These are phyloP conservation scores for Termitomyces eurrhizus DNA, from an alignment of 768 basidiomycete species.

Conservation along the genomic window DNA sequence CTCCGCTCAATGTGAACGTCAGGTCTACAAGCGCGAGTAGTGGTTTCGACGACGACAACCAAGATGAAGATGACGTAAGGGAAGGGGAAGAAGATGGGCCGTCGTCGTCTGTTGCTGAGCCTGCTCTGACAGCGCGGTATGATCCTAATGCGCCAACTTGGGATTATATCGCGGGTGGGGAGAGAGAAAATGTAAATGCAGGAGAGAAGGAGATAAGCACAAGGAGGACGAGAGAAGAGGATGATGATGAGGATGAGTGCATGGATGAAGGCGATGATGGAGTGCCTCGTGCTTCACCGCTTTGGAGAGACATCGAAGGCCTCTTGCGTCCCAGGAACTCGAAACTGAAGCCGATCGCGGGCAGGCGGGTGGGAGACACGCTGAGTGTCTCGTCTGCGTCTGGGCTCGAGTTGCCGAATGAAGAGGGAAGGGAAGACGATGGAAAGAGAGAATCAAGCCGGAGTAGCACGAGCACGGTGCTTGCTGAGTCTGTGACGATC, in stretches of 20 bases:
- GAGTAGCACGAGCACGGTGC: conserved; percentile 45
- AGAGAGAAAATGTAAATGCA: neutral
- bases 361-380: neutral
- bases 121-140: conserved; percentile 16
- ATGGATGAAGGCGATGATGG: neutral
- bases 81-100: conserved; percentile 12
- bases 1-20: conserved; percentile 22
- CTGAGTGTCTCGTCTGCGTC: neutral
- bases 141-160: conserved; percentile 13
- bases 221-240: neutral
- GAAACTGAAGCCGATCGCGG: neutral
- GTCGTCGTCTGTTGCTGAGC: conserved; percentile 19
- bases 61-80: conserved; percentile 10
- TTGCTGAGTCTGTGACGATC: conserved; percentile 32
- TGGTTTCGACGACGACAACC: conserved; percentile 6
- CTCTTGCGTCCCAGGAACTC: conserved; percentile 8
- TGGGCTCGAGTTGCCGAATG: neutral
- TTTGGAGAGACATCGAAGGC: conserved; percentile 14
- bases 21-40: conserved; percentile 17
- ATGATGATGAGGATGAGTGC: neutral
- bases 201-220: neutral
- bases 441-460: conserved; percentile 36
- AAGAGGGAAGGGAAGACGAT: conserved; percentile 15
- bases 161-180: neutral
- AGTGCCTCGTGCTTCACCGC: conserved; percentile 5